Conservation (phyloP, 2,329 filamentous ascomycete genomes). For the Colletotrichum sidae region DNA sequence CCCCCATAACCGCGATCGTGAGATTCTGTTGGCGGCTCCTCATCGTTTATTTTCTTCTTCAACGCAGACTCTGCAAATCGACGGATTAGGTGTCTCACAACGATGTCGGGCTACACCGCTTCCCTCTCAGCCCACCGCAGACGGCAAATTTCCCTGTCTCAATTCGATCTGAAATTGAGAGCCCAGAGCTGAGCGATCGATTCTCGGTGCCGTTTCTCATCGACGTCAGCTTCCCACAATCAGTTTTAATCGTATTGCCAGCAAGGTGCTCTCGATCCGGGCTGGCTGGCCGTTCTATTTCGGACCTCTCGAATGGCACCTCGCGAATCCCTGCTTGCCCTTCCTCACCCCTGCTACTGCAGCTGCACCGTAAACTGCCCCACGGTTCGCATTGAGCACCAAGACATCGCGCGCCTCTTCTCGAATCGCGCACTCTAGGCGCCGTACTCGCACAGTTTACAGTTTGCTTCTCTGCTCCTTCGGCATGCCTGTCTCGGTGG, state of each 20-base stretch:
- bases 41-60: slow-evolving; percentile 20
- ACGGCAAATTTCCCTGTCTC: background rate
- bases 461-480: too few species aligned
- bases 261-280: background rate
- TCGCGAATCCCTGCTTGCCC: slow-evolving; percentile 1
- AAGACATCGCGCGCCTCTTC: slow-evolving; percentile 3
- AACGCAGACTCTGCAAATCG: slow-evolving; percentile 3
- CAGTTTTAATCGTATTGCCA: background rate
- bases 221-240: too few species aligned
- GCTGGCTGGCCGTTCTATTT: slow-evolving; percentile 18
- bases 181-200: background rate
- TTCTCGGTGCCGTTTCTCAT: background rate
- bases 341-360: slow-evolving; percentile 8
- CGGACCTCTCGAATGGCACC: slow-evolving; percentile 22
- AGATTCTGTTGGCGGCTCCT: too few species aligned
- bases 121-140: too few species aligned
- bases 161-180: background rate
- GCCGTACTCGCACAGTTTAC: too few species aligned
- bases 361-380: slow-evolving; percentile 5
- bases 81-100: background rate
- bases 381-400: slow-evolving; percentile 12
- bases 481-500: slow-evolving; percentile 22
- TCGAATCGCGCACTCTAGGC: too few species aligned
- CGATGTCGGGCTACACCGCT: too few species aligned
- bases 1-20: too few species aligned